Base-by-base conservation (phyloP, 305 asterid genomes). In the Fraxinus latifolia region DNA sequence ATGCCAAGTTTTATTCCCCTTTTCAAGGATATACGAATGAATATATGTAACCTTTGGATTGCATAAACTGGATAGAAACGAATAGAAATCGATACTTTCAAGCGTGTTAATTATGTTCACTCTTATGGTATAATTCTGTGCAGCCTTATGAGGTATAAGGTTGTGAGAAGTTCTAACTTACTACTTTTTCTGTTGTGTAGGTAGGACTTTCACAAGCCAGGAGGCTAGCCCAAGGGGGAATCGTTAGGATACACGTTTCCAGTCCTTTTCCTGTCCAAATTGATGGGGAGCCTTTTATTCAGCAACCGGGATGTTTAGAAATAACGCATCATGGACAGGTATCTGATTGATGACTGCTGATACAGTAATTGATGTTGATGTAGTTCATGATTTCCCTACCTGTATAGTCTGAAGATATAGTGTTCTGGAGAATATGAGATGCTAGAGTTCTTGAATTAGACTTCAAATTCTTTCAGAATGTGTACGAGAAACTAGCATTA, bases 161-260 rank as follows among this genome's bases (percentile, higher is more conserved):
- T 73, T 74, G 70, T 76, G 33, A 68, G 53, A 71, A 53, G 55
- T 85, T 76, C 3, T 17, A 36, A 75, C 75, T 82, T 55, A 79
- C 44, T 9, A 7, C 25, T 68, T 65, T 74, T 65, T 82, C 73
- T 86, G 70, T 71, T 82, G 75, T 83, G 73, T 86, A 93, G 97
- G 97, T 93, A 81, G 97, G 97, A 80, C 97, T 93, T 73, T 91
- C 97, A 39, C 97, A 92, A 88, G 97, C 97, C 79, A 93, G 97
- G 79, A 89, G 97, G 83, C 85, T 93, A 82, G 97, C 97, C 78
- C 97, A 93, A 87, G 97, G 97, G 82, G 87, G 87, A 76, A 86
- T 77, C 36, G 81, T 93, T 81, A 89, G 79, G 83, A 86, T 93
- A 83, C 95, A 92, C 33, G 82, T 91, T 65, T 90, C 97, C 6